phyloP scores from a whole-genome alignment of 441 rosid genomes.

The Erysimum cheiri region DNA sequence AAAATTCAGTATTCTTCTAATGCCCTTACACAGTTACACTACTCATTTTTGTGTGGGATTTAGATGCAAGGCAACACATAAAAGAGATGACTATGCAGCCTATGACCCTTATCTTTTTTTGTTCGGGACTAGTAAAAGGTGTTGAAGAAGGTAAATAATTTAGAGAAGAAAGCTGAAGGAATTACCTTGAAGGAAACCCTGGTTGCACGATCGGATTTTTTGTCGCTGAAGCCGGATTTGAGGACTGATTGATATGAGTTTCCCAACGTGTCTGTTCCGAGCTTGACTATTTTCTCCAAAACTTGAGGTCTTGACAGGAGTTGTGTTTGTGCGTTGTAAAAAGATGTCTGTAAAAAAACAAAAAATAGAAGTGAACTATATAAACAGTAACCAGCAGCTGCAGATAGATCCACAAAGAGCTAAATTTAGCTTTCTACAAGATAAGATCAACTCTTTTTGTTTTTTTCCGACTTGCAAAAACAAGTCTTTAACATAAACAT shows the following conservation, averaged over 20 bases:
- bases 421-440: neutral
- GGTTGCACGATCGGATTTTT: conserved; percentile 64
- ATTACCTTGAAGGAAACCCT: conserved; percentile 84
- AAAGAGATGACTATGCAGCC: conserved; percentile 16
- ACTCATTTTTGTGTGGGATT: neutral
- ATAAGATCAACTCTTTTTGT: neutral
- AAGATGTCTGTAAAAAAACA: conserved; percentile 52
- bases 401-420: conserved; percentile 1
- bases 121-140: neutral
- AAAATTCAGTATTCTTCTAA: neutral
- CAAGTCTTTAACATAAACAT: neutral
- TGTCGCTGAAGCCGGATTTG: conserved; percentile 61
- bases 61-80: neutral
- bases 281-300: conserved; percentile 59
- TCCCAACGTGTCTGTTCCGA: conserved; percentile 54
- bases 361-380: neutral
- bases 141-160: neutral
- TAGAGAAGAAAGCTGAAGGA: neutral
- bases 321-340: conserved; percentile 63
- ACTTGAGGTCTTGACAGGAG: conserved; percentile 58
- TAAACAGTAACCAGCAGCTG: conserved; percentile 2
- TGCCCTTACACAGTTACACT: neutral
- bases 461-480: neutral
- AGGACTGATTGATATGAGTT: conserved; percentile 53
- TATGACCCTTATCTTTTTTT: neutral